Evolutionary conservation across 768 basidiomycete species (phyloP).

Genomic region (Lepiota venenata): DNA sequence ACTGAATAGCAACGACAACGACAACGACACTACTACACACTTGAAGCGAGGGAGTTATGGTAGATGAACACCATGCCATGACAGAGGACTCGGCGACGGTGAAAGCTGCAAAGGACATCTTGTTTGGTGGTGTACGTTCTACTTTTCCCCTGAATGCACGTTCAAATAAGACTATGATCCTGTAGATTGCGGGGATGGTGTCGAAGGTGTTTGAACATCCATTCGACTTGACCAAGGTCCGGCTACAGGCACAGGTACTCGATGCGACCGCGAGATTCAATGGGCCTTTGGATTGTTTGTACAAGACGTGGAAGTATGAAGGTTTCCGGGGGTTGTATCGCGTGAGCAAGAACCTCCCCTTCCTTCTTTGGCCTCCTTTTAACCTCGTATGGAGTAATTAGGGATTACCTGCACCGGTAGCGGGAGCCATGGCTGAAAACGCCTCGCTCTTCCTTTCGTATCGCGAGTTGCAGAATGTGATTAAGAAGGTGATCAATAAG

Average conservation of each 20-base stretch:
- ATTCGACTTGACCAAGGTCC: slow-evolving; percentile 93
- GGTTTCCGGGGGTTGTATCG: slow-evolving; percentile 85
- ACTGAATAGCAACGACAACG: not conserved
- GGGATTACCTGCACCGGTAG: slow-evolving; percentile 90
- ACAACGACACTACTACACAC: not conserved
- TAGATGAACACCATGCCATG: not conserved
- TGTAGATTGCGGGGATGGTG: slow-evolving; percentile 78
- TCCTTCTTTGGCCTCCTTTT: slow-evolving; percentile 2
- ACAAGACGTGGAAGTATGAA: slow-evolving; percentile 76
- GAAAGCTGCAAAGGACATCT: slow-evolving; percentile 42
- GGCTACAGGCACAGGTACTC: slow-evolving; percentile 88
- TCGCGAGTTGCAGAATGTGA: slow-evolving; percentile 63
- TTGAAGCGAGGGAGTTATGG: not conserved
- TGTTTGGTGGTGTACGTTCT: slow-evolving; percentile 53
- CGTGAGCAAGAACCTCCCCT: slow-evolving; percentile 50
- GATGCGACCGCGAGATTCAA: slow-evolving; percentile 50
- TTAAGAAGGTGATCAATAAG: slow-evolving; percentile 35
- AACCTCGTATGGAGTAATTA: slow-evolving; percentile 21
- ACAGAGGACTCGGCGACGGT: not conserved
- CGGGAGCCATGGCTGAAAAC: slow-evolving; percentile 92
- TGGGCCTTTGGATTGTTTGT: slow-evolving; percentile 86
- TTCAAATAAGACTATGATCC: not conserved
- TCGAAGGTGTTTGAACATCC: slow-evolving; percentile 89
- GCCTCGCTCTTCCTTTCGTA: slow-evolving; percentile 87
- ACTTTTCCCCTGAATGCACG: not conserved